Evolutionary conservation across 306 rosid genomes (phyloP), one percentile per base, ranked within the genome.

Genomic region (Dalbergia oliveri): DNA sequence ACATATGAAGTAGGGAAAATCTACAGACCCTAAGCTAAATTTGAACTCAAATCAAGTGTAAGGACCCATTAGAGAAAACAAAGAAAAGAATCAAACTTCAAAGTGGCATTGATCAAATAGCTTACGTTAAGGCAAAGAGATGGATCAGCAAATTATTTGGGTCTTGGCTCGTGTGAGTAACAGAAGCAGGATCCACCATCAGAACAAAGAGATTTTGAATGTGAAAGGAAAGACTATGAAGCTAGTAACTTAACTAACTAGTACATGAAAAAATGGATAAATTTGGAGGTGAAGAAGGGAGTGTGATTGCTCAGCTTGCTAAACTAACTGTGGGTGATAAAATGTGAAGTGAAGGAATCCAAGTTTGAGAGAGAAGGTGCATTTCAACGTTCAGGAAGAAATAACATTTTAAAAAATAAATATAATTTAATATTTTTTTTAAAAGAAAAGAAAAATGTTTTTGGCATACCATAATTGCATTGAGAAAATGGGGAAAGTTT

Each of bases 131-230:
- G 67, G 16, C 44, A 63, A 43, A 0, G 63, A 72, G 78, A 34
- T 31, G 80, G 69, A 82, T 81, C 84, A 81, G 56, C 57, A 47
- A 41, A 71, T 81, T 78, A 66, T 77, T 57, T 43, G 56, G 60
- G 47, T 64, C 74, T 64, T 75, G 59, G 6, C 26, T 26, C 45
- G 11, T 12, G 58, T 4, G 26, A 14, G 62, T 16, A 8, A 75
- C 16, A 14, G 57, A 50, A 50, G 57, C 57, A 50, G 57, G 16
- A 5, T 49, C 58, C 58, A 62, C 72, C 54, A 26, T 4, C 41
- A 72, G 12, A 71, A 67, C 64, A 21, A 14, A 9, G 65, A 9
- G 59, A 10, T 16, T 41, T 73, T 44, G 31, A 70, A 0, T 1
- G 37, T 21, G 65, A 71, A 69, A 2, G 15, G 31, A 15, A 60